Evolutionary conservation across 139 green algal genomes (phyloP).

Genomic region (Nannochloris sp.): DNA sequence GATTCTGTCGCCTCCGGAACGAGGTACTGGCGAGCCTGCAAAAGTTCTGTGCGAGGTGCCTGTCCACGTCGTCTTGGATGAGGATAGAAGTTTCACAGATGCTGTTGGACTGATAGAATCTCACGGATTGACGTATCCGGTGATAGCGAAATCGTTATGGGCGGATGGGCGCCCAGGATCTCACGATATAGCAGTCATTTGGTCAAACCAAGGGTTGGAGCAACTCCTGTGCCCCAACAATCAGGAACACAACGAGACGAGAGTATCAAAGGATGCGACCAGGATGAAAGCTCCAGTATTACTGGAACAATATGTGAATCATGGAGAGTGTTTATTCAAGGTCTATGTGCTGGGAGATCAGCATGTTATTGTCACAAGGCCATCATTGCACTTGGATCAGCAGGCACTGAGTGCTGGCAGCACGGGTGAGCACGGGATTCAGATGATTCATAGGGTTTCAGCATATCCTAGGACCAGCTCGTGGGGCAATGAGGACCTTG

Average conservation of each 20-base stretch:
- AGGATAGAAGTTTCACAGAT: constrained; percentile 13
- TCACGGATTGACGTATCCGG: constrained; percentile 39
- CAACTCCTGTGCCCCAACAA: no score
- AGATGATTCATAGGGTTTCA: constrained; percentile 15
- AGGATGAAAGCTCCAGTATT: constrained; percentile 44
- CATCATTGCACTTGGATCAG: constrained; percentile 1
- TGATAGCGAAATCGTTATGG: constrained; percentile 76
- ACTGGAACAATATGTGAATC: constrained; percentile 74
- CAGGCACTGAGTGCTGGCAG: background rate
- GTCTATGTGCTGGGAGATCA: constrained; percentile 55
- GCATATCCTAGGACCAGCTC: constrained; percentile 17
- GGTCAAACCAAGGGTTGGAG: constrained; percentile 18
- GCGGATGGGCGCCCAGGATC: constrained; percentile 66
- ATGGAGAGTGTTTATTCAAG: constrained; percentile 78
- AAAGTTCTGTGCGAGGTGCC: constrained; percentile 9
- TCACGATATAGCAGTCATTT: constrained; percentile 56
- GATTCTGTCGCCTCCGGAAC: background rate
- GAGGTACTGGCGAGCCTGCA: background rate
- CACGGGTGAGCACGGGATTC: background rate
- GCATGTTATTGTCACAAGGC: constrained; percentile 6
- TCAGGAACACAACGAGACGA: no score
- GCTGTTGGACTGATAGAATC: constrained; percentile 18
- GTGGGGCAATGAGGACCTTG: constrained; percentile 30
- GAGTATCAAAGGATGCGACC: background rate
- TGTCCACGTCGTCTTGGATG: constrained; percentile 6